These are phyloP conservation scores for Ceratocystis diversiconidia DNA, from an alignment of 2,329 filamentous ascomycete species.

Conservation along the genomic window DNA sequence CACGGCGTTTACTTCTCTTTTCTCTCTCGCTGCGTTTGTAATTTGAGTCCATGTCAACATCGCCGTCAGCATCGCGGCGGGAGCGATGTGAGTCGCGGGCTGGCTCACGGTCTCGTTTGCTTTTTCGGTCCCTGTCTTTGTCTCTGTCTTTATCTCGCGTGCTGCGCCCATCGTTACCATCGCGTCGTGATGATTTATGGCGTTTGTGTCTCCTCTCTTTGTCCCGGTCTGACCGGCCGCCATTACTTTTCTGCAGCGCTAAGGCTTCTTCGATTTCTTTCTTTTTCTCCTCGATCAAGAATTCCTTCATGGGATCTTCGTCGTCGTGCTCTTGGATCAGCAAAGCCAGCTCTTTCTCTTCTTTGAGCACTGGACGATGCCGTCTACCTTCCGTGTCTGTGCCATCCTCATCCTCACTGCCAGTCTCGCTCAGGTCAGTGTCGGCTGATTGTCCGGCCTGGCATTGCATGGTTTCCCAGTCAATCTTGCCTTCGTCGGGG, in stretches of 20 bases:
- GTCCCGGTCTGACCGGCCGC: constrained; percentile 22
- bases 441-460: constrained; percentile 34
- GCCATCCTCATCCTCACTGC: constrained; percentile 31
- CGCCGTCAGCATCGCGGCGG: constrained; percentile 22
- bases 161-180: neutral
- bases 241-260: constrained; percentile 32
- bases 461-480: constrained; percentile 45
- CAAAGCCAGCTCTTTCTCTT: constrained; percentile 65
- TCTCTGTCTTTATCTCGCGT: constrained; percentile 20
- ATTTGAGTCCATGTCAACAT: constrained; percentile 20
- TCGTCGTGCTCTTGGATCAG: constrained; percentile 74
- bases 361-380: constrained; percentile 52
- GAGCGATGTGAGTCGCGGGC: constrained; percentile 35
- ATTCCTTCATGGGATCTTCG: constrained; percentile 94
- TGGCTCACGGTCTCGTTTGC: constrained; percentile 17
- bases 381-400: constrained; percentile 31
- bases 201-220: constrained; percentile 26
- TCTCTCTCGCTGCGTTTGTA: constrained; percentile 22
- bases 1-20: constrained; percentile 13
- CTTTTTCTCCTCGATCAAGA: constrained; percentile 78
- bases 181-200: constrained; percentile 22
- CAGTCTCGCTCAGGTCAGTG: constrained; percentile 27
- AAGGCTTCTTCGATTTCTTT: constrained; percentile 67
- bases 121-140: neutral
- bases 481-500: constrained; percentile 42